Percentiles rank a stretch among this genome's conserved stretches.
Conservation (phyloP, 495 filamentous ascomycete species). For the Penicillium malachiteum region DNA sequence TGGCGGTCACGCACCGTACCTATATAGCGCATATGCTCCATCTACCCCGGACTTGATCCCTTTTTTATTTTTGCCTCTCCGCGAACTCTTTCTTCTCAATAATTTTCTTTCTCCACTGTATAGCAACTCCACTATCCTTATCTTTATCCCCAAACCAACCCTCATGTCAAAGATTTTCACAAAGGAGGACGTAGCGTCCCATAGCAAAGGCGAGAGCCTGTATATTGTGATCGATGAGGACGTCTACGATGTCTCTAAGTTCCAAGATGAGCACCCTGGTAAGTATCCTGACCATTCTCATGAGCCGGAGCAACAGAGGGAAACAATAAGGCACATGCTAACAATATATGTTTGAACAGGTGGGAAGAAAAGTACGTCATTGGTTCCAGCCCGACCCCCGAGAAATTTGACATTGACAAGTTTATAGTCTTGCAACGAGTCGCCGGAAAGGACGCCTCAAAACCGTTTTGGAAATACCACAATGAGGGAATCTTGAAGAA, state of each 20-base stretch:
- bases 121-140: constrained; percentile 1
- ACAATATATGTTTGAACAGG: constrained; percentile 43
- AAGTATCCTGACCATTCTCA: constrained; percentile 19
- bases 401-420: constrained; percentile 20
- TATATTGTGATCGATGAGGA: constrained; percentile 94
- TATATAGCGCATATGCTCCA: constrained; percentile 24
- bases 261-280: constrained; percentile 92
- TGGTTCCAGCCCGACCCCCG: background rate
- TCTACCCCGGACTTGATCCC: constrained; percentile 24
- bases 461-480: constrained; percentile 99
- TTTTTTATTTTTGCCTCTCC: constrained; percentile 20
- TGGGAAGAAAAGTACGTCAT: constrained; percentile 85
- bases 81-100: constrained; percentile 3
- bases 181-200: constrained; percentile 79
- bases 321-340: constrained; percentile 4
- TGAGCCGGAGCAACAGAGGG: too few species aligned
- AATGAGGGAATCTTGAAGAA: constrained; percentile 94
- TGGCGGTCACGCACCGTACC: constrained; percentile 8
- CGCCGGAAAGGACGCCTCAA: constrained; percentile 93
- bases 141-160: constrained; percentile 7
- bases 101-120: constrained; percentile 3
- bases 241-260: constrained; percentile 94
- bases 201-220: constrained; percentile 81
- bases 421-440: constrained; percentile 77
- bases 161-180: constrained; percentile 88